phyloP scores from a whole-genome alignment of 2,329 filamentous ascomycete species.

The Pseudogymnoascus sp. region DNA sequence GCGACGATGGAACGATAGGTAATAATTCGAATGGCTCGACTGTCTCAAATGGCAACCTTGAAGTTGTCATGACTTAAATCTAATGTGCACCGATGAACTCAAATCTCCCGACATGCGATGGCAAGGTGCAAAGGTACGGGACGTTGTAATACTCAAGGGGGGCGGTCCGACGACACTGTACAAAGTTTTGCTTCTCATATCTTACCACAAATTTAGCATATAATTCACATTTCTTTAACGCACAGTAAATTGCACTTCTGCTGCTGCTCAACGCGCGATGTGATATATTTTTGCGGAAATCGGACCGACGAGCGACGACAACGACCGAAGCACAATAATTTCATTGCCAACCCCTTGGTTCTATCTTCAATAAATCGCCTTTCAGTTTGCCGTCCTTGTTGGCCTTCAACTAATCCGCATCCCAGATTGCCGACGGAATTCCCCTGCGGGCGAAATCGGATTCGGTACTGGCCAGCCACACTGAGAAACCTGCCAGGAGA shows the following conservation, averaged over 20 bases:
- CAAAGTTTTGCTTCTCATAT: neutral
- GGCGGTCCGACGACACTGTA: neutral
- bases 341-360: neutral
- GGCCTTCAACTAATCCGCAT: constrained; percentile 33
- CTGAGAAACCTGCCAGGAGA: constrained; percentile 10
- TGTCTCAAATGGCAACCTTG: neutral
- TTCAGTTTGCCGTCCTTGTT: constrained; percentile 10
- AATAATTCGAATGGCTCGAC: neutral
- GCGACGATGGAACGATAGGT: neutral
- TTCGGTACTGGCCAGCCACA: constrained; percentile 34
- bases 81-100: neutral
- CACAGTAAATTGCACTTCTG: neutral
- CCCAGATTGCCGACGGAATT: constrained; percentile 34
- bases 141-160: neutral
- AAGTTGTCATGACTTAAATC: neutral
- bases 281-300: neutral
- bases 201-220: neutral
- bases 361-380: neutral
- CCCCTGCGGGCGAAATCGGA: constrained; percentile 32
- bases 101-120: neutral
- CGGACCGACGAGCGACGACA: neutral
- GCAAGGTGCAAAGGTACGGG: neutral
- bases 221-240: neutral
- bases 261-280: neutral
- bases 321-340: neutral